A percentile compares a stretch with the other conserved stretches of the same genome.
These are phyloP conservation scores for Ochetophila trinervis DNA, from an alignment of 306 rosid species.

Conservation along the genomic window DNA sequence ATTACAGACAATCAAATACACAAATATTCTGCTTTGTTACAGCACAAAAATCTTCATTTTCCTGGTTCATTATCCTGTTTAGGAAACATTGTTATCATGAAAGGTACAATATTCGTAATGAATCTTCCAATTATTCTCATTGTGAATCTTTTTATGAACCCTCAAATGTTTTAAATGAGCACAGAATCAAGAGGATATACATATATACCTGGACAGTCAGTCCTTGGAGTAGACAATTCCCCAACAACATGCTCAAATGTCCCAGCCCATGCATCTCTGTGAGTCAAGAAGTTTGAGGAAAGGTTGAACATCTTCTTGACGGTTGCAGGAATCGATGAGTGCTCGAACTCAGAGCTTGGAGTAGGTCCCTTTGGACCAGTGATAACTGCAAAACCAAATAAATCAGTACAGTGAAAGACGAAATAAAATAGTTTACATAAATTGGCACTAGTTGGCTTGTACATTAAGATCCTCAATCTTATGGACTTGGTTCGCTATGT, in stretches of 20 bases:
- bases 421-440: constrained; percentile 19
- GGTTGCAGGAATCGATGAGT: constrained; percentile 97
- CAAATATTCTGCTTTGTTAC: background rate
- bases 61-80: too few relatives aligned
- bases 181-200: background rate
- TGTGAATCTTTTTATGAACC: background rate
- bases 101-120: background rate
- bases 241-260: constrained; percentile 82
- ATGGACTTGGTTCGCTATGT: constrained; percentile 6
- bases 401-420: constrained; percentile 14
- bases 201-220: constrained; percentile 89
- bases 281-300: constrained; percentile 84
- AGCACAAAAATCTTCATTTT: too few relatives aligned
- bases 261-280: constrained; percentile 99
- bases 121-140: background rate
- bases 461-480: constrained; percentile 22
- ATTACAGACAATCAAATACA: background rate
- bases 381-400: constrained; percentile 53
- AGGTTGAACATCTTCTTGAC: constrained; percentile 94
- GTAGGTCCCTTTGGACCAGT: constrained; percentile 76
- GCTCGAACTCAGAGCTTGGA: constrained; percentile 87
- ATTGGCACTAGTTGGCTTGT: constrained; percentile 12
- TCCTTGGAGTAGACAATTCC: constrained; percentile 69
- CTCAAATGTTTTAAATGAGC: background rate
- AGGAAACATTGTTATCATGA: too few relatives aligned